Evolutionary conservation across 2,329 filamentous ascomycete genomes (phyloP).

Genomic region (Xylaria sp.): DNA sequence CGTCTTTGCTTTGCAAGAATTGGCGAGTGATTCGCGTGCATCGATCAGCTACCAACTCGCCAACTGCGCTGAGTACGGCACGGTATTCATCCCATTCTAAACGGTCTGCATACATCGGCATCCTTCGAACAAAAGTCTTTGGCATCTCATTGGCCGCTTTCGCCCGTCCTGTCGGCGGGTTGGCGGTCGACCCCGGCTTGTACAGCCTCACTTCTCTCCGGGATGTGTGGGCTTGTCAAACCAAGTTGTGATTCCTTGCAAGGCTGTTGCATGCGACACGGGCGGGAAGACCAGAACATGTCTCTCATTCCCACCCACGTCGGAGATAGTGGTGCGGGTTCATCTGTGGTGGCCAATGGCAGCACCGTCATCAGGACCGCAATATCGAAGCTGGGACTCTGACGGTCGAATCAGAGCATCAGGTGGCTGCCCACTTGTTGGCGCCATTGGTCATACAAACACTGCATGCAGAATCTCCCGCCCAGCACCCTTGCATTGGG

Average conservation of each 20-base stretch:
- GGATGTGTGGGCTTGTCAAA: constrained; percentile 46
- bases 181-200: constrained; percentile 44
- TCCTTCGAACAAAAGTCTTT: constrained; percentile 21
- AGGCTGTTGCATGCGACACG: constrained; percentile 52
- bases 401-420: constrained; percentile 37
- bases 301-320: constrained; percentile 45
- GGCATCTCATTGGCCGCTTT: constrained; percentile 29
- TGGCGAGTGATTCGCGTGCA: constrained; percentile 26
- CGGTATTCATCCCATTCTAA: constrained; percentile 27
- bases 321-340: constrained; percentile 49
- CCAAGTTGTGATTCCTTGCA: constrained; percentile 49
- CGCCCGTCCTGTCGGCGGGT: constrained; percentile 41
- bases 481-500: constrained; percentile 27
- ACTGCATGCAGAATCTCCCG: constrained; percentile 23
- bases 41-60: constrained; percentile 17
- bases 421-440: constrained; percentile 29
- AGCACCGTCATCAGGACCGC: constrained; percentile 27
- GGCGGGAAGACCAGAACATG: constrained; percentile 45
- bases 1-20: constrained; percentile 8
- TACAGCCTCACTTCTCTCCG: constrained; percentile 52
- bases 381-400: constrained; percentile 45
- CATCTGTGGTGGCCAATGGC: constrained; percentile 37
- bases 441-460: constrained; percentile 35
- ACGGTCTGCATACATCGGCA: constrained; percentile 26
- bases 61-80: not conserved